Evolutionary conservation across 192 early-diverging fungal species (phyloP).

Genomic region (Glomus cerebriforme): DNA sequence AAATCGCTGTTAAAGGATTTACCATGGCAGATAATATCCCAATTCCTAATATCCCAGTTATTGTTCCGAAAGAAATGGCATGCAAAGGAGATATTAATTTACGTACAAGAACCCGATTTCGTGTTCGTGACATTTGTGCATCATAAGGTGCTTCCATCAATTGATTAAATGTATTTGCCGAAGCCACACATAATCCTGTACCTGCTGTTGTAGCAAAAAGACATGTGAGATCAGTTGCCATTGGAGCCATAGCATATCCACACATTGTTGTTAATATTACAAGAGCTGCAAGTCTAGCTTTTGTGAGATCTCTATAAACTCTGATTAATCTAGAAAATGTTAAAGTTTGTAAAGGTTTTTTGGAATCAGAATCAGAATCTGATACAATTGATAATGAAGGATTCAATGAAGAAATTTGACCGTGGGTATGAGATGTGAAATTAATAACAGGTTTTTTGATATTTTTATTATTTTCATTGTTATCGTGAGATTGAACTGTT

Average conservation of each 20-base stretch:
- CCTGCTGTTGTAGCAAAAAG: conserved; percentile 83
- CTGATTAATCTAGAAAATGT: conserved; percentile 16
- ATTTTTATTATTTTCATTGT: background rate
- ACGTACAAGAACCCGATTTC: conserved; percentile 83
- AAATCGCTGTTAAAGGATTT: conserved; percentile 80
- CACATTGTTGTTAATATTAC: conserved; percentile 94
- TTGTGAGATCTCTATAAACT: conserved; percentile 77
- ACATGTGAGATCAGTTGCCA: conserved; percentile 56
- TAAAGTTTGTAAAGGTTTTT: background rate
- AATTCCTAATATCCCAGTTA: conserved; percentile 69
- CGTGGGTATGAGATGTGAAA: background rate
- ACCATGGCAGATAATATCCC: conserved; percentile 70
- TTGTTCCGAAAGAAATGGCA: conserved; percentile 72
- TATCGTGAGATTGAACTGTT: background rate
- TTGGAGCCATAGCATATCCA: conserved; percentile 91
- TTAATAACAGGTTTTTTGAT: background rate
- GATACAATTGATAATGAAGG: too few species aligned
- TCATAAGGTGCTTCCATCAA: conserved; percentile 96
- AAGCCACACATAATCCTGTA: conserved; percentile 82
- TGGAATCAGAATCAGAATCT: too few species aligned
- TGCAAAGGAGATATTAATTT: conserved; percentile 74
- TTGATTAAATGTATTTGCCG: conserved; percentile 96
- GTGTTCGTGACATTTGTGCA: conserved; percentile 95
- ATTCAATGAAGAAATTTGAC: background rate
- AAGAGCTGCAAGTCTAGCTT: conserved; percentile 83